Base-by-base conservation (phyloP, 352 stramenopile species). In the Globisporangium carolinianum region DNA sequence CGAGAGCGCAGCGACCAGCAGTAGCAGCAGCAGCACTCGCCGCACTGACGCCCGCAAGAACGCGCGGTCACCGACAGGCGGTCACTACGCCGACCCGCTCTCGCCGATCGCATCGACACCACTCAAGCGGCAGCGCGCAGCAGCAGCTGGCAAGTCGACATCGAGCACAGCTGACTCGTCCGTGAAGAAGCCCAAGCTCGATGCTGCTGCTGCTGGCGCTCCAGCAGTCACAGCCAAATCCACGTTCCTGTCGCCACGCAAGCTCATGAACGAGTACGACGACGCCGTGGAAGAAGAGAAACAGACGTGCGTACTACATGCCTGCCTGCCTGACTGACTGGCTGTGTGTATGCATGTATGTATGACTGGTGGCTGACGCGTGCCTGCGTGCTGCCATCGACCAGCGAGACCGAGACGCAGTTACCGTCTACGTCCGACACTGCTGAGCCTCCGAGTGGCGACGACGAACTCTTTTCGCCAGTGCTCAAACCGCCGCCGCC, bases 51-150 rank as follows among this genome's bases (percentile, higher is more conserved):
- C 50, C 32, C 42, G 42, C 39, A 57, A 70, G 60, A 60, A 49
- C 32, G 51, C 32, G 43, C 18, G 35, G 15, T 32, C 45, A 51
- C 15, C 62, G 37, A 42, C 51, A 24, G 60, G 49, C 17, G 83
- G 83, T 4, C 72, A 89, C 68, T 94, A 94, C 51, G 82, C 80
- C 1, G 82, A 94, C 62, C 82, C 80, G 35, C 66, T 77, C 49
- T 94, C 84, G 18, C 84, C 84, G 39, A 94, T 94, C 58, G 82
- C 84, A 39, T 94, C 84, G 9, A 92, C 84, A 54, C 84, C 84
- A 18, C 75, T 94, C 67, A 92, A 94, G 74, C 72, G 76, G 7
- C 79, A 80, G 53, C 79, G 73, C 51, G 37, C 75, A 82, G 46
- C 38, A 47, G 60, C 62, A 36, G 60, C 64, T 65, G 64, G 71